Base-by-base conservation (phyloP, 2,329 filamentous ascomycete species). In the Cladosporium sp. region DNA sequence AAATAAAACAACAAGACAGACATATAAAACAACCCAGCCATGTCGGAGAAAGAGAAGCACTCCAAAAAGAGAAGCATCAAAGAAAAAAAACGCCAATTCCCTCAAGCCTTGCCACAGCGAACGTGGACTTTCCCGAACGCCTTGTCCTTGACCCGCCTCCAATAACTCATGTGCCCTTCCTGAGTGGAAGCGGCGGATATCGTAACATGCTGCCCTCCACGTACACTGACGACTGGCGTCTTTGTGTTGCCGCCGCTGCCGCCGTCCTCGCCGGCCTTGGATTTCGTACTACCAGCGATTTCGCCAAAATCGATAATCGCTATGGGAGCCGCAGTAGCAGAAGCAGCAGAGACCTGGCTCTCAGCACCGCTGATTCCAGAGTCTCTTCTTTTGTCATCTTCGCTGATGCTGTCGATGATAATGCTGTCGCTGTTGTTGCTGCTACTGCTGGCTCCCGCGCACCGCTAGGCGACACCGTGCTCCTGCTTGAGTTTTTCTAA, bases 401-500 rank as follows among this genome's bases (percentile, higher is more conserved):
- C 38, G 27, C 53, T 47, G 32, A 33, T 25, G 39, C 49, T 42
- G 22, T 9, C 9, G 5, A 36, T 9, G 22, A 27, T 9, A 9
- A 4, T 27, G 16, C 29, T 48, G 27, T 19, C 52, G 48, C 38
- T 38, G 41, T 45, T 42, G 46, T 25, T 38, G 47, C 46, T 46
- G 29, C 32, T 52, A 53, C 43, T 52, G 55, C 41, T 62, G 56
- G 53, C 59, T 59, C 62, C 60, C 61, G 56, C 64, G 63, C 55
- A 54, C 55, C 59, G 56, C 61, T 89, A 98, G 84, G 96, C 92
- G 80, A 97, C 96, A 70, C 91, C 92, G 74, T 98, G 90, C 73
- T 97, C 88, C 69, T 86, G 83, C 78, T 98, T 98, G 76, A 97
- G 84, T 77, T 89, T 87, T 82, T 95, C 92, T 87, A 98, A 84